A percentile compares a stretch with the other conserved stretches of the same genome.
These are phyloP conservation scores for Didymellaceae sp. DNA, from an alignment of 2,329 filamentous ascomycete genomes.

Conservation along the genomic window DNA sequence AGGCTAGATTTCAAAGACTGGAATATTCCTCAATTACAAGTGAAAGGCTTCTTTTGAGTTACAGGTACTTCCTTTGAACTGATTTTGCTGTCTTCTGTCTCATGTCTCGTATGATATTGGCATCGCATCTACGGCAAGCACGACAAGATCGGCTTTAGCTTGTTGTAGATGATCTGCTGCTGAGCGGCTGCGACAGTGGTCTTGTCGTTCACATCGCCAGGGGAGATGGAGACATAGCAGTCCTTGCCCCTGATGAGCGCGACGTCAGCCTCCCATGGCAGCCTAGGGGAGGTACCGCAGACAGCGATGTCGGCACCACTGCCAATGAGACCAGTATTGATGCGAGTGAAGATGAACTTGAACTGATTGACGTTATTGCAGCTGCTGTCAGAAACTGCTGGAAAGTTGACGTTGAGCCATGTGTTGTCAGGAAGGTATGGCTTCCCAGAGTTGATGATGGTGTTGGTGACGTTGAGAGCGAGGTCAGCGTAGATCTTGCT, in stretches of 20 bases:
- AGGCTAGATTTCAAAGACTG: too few species aligned
- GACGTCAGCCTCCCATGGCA: slow-evolving; percentile 67
- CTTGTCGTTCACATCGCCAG: slow-evolving; percentile 67
- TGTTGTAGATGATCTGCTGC: slow-evolving; percentile 33
- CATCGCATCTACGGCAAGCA: slow-evolving; percentile 16
- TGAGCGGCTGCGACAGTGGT: slow-evolving; percentile 59
- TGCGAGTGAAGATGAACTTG: slow-evolving; percentile 68
- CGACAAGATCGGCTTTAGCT: slow-evolving; percentile 37
- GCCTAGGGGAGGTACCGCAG: slow-evolving; percentile 58
- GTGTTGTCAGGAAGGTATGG: slow-evolving; percentile 68
- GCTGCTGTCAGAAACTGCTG: slow-evolving; percentile 54
- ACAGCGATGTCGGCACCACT: slow-evolving; percentile 60
- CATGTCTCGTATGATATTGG: too few species aligned
- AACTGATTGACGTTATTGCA: slow-evolving; percentile 64
- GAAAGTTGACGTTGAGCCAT: slow-evolving; percentile 75
- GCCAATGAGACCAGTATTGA: slow-evolving; percentile 54
- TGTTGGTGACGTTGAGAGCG: slow-evolving; percentile 63
- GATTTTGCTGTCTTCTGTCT: neutral
- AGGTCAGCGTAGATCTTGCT: slow-evolving; percentile 69
- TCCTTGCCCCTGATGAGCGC: slow-evolving; percentile 51
- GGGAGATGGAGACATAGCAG: slow-evolving; percentile 69
- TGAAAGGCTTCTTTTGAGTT: too few species aligned
- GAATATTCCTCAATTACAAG: too few species aligned
- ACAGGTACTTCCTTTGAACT: neutral
- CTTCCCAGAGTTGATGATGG: slow-evolving; percentile 61